These are phyloP conservation scores for Skeletonema menzelii DNA, from an alignment of 108 stramenopile species.

Conservation along the genomic window DNA sequence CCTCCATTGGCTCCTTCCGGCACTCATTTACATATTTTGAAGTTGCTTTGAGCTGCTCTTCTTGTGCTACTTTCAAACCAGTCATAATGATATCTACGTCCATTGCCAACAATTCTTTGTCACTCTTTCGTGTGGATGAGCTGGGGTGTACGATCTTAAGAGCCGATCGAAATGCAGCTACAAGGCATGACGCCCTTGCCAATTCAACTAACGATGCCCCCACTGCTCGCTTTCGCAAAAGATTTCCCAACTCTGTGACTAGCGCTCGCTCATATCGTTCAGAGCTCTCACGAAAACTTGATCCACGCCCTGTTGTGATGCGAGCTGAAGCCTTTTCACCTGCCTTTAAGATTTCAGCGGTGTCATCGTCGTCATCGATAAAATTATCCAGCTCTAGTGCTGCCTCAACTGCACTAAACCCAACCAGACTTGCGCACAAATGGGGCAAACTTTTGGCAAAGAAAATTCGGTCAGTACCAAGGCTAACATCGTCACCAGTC, in stretches of 20 bases:
- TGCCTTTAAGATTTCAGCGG: conserved; percentile 21
- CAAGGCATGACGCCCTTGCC: conserved; percentile 75
- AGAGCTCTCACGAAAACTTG: conserved; percentile 83
- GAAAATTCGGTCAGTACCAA: conserved; percentile 87
- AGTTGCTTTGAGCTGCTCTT: conserved; percentile 86
- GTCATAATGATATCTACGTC: conserved; percentile 88
- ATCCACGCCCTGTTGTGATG: conserved; percentile 52
- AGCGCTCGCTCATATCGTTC: conserved; percentile 84
- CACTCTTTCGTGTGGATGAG: conserved; percentile 78
- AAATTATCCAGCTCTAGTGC: conserved; percentile 85
- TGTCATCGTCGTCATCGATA: conserved; percentile 71
- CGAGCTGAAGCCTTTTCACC: conserved; percentile 31
- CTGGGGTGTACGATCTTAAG: conserved; percentile 89
- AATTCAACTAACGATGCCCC: conserved; percentile 77
- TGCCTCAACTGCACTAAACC: conserved; percentile 90
- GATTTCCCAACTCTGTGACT: conserved; percentile 77
- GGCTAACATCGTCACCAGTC: conserved; percentile 89
- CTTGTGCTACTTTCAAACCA: conserved; percentile 84
- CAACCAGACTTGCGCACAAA: conserved; percentile 83
- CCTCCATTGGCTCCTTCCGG: conserved; percentile 71
- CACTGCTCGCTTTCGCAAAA: conserved; percentile 70
- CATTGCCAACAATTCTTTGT: conserved; percentile 84
- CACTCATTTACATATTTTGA: conserved; percentile 71
- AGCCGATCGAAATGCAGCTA: conserved; percentile 85
- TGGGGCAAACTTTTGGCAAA: conserved; percentile 87